Evolutionary conservation across 164 flowering plant species (phyloP).

Genomic region (Macadamia integrifolia): DNA sequence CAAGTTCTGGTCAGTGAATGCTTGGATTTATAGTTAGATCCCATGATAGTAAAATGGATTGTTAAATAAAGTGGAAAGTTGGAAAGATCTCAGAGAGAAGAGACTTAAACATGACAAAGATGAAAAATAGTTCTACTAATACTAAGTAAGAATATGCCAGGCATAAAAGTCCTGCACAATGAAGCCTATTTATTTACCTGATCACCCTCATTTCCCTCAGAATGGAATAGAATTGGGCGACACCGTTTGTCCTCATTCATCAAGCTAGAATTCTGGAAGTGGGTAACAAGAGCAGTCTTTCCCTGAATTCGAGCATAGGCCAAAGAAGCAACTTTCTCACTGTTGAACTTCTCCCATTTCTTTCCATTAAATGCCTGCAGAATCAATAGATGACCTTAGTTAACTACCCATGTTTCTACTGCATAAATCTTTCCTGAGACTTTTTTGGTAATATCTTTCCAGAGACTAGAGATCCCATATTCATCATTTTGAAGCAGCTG

Average conservation of each 20-base stretch:
- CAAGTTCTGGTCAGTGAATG: conserved; percentile 2
- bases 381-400: conserved; percentile 5
- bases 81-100: neutral
- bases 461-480: neutral
- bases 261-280: conserved; percentile 94
- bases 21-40: neutral
- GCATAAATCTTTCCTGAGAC: neutral
- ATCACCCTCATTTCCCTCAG: conserved; percentile 61
- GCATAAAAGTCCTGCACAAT: neutral
- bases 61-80: neutral
- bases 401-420: neutral
- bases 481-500: neutral
- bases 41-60: neutral
- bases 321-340: conserved; percentile 94
- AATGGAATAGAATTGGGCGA: conserved; percentile 84
- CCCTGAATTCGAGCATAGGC: conserved; percentile 99
- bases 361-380: conserved; percentile 88
- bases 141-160: neutral
- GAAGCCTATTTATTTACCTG: conserved; percentile 40
- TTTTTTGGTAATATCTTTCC: neutral
- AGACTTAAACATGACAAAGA: neutral
- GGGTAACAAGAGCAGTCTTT: conserved; percentile 81
- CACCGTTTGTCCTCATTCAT: conserved; percentile 99
- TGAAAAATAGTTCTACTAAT: neutral
- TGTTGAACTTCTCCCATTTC: conserved; percentile 98